Evolutionary conservation across 495 filamentous ascomycete species (phyloP).

Genomic region (Penicillium maclennaniae): DNA sequence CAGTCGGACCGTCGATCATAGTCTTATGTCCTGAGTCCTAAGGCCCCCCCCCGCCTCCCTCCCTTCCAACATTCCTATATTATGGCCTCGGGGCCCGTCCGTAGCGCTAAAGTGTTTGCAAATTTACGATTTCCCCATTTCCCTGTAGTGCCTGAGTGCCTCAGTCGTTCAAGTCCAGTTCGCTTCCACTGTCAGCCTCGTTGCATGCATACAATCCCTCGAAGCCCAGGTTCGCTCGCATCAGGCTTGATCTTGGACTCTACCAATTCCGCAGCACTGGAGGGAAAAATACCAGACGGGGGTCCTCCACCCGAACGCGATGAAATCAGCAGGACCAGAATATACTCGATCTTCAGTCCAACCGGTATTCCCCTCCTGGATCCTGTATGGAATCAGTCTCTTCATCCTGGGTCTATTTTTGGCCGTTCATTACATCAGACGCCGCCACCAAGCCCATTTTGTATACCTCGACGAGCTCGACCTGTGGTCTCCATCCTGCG

Average conservation of each 20-base stretch:
- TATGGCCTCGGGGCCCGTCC: background rate
- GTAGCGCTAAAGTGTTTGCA: background rate
- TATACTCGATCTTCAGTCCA: conserved; percentile 2
- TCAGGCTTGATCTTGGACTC: background rate
- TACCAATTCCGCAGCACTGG: background rate
- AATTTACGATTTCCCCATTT: no score
- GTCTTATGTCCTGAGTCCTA: conserved; percentile 2
- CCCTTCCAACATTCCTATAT: background rate
- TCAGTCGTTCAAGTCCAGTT: background rate
- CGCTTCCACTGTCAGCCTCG: background rate
- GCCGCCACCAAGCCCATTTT: background rate
- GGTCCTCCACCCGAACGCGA: background rate
- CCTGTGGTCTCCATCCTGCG: conserved; percentile 2
- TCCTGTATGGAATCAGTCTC: background rate
- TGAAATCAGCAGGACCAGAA: background rate
- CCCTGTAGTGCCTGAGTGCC: background rate
- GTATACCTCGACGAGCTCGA: background rate
- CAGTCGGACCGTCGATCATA: conserved; percentile 2
- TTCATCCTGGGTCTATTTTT: conserved; percentile 2
- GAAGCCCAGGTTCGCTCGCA: no score
- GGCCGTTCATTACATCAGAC: background rate
- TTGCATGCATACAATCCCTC: background rate
- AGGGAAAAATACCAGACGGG: background rate
- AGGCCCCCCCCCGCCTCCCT: conserved; percentile 3
- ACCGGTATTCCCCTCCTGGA: background rate